Percentiles rank a stretch among this genome's conserved stretches.
Conservation (phyloP, 495 filamentous ascomycete species). For the Lasiosphaeria hispida region DNA sequence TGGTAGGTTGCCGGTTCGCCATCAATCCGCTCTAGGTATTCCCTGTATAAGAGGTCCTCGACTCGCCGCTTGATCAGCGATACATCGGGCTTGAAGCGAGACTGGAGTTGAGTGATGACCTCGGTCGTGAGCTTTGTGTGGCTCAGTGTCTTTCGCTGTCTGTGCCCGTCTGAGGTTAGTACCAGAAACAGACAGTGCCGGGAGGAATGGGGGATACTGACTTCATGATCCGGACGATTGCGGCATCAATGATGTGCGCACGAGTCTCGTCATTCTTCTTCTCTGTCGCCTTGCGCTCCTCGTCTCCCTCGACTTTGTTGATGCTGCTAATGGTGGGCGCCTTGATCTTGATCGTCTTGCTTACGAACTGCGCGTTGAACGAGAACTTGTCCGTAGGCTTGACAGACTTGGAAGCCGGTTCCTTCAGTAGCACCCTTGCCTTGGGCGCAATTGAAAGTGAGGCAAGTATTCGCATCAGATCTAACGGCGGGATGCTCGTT, state of each 20-base stretch:
- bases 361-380: conserved; percentile 81
- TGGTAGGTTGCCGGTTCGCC: conserved; percentile 68
- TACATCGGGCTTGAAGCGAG: conserved; percentile 85
- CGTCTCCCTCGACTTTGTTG: conserved; percentile 81
- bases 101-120: conserved; percentile 73
- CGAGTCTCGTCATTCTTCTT: conserved; percentile 81
- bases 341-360: conserved; percentile 82
- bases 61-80: conserved; percentile 91
- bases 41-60: conserved; percentile 84
- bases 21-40: conserved; percentile 89
- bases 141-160: conserved; percentile 80
- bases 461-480: conserved; percentile 79
- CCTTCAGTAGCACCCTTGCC: conserved; percentile 76
- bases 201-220: conserved; percentile 43
- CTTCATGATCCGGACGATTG: conserved; percentile 96
- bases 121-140: conserved; percentile 84
- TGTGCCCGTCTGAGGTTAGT: conserved; percentile 33
- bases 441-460: conserved; percentile 84
- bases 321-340: conserved; percentile 63
- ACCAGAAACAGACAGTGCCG: conserved; percentile 3
- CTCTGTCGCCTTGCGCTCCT: conserved; percentile 84
- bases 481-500: conserved; percentile 76
- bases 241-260: conserved; percentile 77
- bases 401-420: conserved; percentile 78
- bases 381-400: conserved; percentile 76